Conservation (phyloP, 768 basidiomycete genomes). For the Hypsizygus marmoreus region DNA sequence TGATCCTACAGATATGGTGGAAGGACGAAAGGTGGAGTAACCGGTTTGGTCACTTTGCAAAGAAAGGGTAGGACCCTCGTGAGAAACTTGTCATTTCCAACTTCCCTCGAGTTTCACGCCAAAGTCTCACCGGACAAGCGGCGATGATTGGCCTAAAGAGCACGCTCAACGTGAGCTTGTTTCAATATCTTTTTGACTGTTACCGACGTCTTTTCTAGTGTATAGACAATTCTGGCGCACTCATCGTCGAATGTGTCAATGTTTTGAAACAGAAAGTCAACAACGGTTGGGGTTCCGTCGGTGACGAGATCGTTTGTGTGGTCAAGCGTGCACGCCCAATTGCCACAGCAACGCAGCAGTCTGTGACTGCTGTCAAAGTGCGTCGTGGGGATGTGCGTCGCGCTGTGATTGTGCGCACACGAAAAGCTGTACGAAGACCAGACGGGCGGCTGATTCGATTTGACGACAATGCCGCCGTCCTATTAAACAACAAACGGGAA, state of each 20-base stretch:
- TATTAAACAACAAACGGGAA: constrained; percentile 94
- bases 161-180: constrained; percentile 84
- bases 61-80: constrained; percentile 12
- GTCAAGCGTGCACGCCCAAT: constrained; percentile 89
- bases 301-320: constrained; percentile 95
- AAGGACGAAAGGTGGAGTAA: constrained; percentile 8
- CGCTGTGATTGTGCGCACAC: constrained; percentile 93
- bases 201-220: constrained; percentile 49
- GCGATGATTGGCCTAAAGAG: constrained; percentile 94
- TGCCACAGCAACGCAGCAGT: constrained; percentile 62
- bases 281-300: constrained; percentile 90
- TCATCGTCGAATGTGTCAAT: constrained; percentile 95
- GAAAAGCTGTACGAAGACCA: constrained; percentile 79
- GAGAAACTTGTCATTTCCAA: constrained; percentile 17
- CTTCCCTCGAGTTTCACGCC: constrained; percentile 5
- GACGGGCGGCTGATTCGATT: constrained; percentile 89
- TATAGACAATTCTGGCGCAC: constrained; percentile 96
- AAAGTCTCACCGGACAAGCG: constrained; percentile 4
- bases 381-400: constrained; percentile 92
- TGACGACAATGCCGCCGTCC: constrained; percentile 95
- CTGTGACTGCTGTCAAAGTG: constrained; percentile 85
- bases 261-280: constrained; percentile 95
- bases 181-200: not conserved
- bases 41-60: not conserved
- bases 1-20: constrained; percentile 4